Evolutionary conservation across 805 yeast genomes (phyloP).

Genomic region (Naumovozyma castellii): DNA sequence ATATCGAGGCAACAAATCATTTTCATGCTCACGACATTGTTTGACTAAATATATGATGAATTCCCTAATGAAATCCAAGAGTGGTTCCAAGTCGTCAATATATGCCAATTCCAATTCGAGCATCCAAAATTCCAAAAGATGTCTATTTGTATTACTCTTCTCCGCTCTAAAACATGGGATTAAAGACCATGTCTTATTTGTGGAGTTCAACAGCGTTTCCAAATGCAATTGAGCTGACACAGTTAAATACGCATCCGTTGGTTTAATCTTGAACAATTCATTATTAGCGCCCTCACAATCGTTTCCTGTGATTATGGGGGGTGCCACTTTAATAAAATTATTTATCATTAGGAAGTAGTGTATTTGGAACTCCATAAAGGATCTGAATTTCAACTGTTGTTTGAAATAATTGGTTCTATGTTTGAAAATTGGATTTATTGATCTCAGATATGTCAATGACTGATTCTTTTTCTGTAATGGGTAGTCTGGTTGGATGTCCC

Average conservation of each 20-base stretch:
- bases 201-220: conserved; percentile 66
- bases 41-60: conserved; percentile 1
- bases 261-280: conserved; percentile 57
- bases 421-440: conserved; percentile 58
- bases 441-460: conserved; percentile 53
- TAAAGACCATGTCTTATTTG: conserved; percentile 77
- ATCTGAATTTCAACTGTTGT: conserved; percentile 62
- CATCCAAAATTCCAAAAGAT: conserved; percentile 96
- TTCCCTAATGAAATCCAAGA: conserved; percentile 44
- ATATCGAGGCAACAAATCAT: background rate
- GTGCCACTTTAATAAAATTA: conserved; percentile 62
- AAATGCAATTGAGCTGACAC: conserved; percentile 90
- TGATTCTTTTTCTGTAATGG: conserved; percentile 81
- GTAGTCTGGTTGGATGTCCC: conserved; percentile 52
- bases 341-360: conserved; percentile 43
- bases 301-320: conserved; percentile 79
- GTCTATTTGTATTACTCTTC: conserved; percentile 81
- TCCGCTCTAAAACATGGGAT: conserved; percentile 95
- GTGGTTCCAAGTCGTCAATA: conserved; percentile 43
- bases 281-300: conserved; percentile 96
- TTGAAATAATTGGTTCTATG: conserved; percentile 62
- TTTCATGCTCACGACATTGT: background rate
- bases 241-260: conserved; percentile 52
- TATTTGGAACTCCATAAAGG: conserved; percentile 48
- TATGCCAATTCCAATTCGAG: conserved; percentile 83